A percentile compares a stretch with the other conserved stretches of the same genome.
phyloP scores from a whole-genome alignment of 495 filamentous ascomycete genomes.

The Hypomontagnella submonticulosa region DNA sequence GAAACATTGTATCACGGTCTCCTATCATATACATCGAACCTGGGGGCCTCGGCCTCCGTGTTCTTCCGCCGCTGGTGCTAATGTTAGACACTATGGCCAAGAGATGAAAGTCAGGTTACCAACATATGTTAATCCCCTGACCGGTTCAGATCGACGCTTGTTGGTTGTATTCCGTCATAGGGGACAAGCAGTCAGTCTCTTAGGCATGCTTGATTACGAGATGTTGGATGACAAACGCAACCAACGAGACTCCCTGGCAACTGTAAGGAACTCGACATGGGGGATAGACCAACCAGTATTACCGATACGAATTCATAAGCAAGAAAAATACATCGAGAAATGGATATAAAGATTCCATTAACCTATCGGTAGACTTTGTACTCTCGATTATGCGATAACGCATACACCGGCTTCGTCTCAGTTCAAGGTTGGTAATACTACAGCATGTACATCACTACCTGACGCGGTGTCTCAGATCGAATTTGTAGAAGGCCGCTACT shows the following conservation, averaged over 20 bases:
- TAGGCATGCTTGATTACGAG: not conserved
- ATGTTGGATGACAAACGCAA: not conserved
- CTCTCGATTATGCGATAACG: not conserved
- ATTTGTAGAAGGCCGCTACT: conserved; percentile 1
- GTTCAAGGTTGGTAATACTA: conserved; percentile 11
- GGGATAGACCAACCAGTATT: not conserved
- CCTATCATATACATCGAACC: no score
- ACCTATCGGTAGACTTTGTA: not conserved
- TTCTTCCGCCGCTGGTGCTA: not conserved
- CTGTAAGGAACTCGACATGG: conserved; percentile 2
- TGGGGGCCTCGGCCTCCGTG: no score
- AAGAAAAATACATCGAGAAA: not conserved
- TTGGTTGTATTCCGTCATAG: not conserved
- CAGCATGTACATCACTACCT: not conserved
- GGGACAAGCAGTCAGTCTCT: not conserved
- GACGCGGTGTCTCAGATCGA: not conserved
- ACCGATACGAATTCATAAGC: not conserved
- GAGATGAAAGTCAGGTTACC: not conserved
- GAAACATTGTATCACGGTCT: no score
- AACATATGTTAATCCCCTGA: not conserved
- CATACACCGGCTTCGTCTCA: not conserved
- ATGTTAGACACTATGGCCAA: not conserved
- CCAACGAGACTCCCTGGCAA: not conserved
- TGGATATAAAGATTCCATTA: not conserved
- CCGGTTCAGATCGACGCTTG: not conserved